Percentiles rank a stretch among this genome's conserved stretches.
phyloP scores from a whole-genome alignment of 306 rosid genomes.

The Luffa aegyptiaca region DNA sequence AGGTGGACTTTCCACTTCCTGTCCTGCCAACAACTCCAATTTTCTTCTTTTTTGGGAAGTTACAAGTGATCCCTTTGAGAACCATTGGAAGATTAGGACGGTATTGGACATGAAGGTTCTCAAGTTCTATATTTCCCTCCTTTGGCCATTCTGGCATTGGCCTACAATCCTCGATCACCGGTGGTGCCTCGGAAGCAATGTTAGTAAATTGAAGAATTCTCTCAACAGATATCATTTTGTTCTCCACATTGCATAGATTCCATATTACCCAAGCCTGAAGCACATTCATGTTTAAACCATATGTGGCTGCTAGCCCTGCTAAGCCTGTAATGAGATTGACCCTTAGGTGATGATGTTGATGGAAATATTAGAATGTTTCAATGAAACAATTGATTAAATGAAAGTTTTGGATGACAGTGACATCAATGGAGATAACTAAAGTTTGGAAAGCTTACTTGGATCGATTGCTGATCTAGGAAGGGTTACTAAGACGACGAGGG shows the following conservation, averaged over 20 bases:
- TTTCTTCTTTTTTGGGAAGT: slow-evolving; percentile 51
- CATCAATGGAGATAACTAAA: background rate
- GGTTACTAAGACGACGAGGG: slow-evolving; percentile 52
- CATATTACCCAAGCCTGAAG: slow-evolving; percentile 90
- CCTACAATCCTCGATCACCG: slow-evolving; percentile 35
- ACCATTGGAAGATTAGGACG: slow-evolving; percentile 52
- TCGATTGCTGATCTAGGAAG: slow-evolving; percentile 60
- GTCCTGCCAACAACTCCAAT: slow-evolving; percentile 77
- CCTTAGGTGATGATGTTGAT: background rate
- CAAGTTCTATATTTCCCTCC: slow-evolving; percentile 54
- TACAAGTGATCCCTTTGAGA: slow-evolving; percentile 62
- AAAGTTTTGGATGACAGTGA: background rate
- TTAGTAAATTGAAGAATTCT: slow-evolving; percentile 65
- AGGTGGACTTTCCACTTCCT: slow-evolving; percentile 78
- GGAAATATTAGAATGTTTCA: background rate
- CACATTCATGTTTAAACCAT: slow-evolving; percentile 64
- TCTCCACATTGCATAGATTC: slow-evolving; percentile 86
- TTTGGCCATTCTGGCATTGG: slow-evolving; percentile 69
- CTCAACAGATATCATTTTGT: slow-evolving; percentile 88
- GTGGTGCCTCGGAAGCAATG: slow-evolving; percentile 63
- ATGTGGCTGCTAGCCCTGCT: slow-evolving; percentile 77
- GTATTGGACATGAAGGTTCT: slow-evolving; percentile 48
- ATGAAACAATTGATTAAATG: background rate
- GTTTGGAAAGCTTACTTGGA: slow-evolving; percentile 46
- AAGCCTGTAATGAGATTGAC: slow-evolving; percentile 38